Evolutionary conservation across 2,329 filamentous ascomycete genomes (phyloP), one percentile per base, ranked within the genome.

Genomic region (Trichophyton simii): DNA sequence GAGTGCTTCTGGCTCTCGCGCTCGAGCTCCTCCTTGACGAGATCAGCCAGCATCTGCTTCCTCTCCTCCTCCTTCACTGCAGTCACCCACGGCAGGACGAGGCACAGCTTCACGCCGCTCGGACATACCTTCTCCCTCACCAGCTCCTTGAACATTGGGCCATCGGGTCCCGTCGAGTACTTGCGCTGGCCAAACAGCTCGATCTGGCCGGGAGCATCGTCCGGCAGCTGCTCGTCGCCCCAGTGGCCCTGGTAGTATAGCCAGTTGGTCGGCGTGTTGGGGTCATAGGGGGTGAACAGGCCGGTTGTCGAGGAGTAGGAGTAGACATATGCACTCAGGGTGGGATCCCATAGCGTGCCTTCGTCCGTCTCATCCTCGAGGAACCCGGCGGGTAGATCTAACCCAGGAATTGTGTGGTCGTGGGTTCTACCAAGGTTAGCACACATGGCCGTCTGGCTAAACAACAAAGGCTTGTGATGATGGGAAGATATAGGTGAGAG

Each of bases 381-480:
- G 4, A 82, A 73, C 0, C 78, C 80, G 2, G 66, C 66, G 0
- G 81, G 82, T 6, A 86, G 74, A 62, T 84, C 83, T 18, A 85
- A 61, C 61, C 82, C 78, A 0, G 84, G 84, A 60, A 87, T 84
- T 0, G 80, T 80, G 67, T 87, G 83, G 67, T 86, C 84, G 66
- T 87, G 84, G 1, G 72, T 76, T 1, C 84, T 77, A 38, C 42
- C 28, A 31, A 36, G n/a, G 20, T 61, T 41, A 58, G 46, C 13
- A 6, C 52, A 8, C 52, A 34, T 18, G 28, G 6, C 7, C 7
- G 6, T 7, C 28, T 31, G 28, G 28, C 5, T 31, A 6, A 6
- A 7, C 28, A 31, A 31, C 6, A 31, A 31, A 28, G 6, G 28
- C 28, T 31, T 31, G 28, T 31, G 28, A 31, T 31, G 28, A 7